A percentile compares a stretch with the other conserved stretches of the same genome.
Evolutionary conservation across 2,329 filamentous ascomycete species (phyloP).

Genomic region (Fusarium redolens): DNA sequence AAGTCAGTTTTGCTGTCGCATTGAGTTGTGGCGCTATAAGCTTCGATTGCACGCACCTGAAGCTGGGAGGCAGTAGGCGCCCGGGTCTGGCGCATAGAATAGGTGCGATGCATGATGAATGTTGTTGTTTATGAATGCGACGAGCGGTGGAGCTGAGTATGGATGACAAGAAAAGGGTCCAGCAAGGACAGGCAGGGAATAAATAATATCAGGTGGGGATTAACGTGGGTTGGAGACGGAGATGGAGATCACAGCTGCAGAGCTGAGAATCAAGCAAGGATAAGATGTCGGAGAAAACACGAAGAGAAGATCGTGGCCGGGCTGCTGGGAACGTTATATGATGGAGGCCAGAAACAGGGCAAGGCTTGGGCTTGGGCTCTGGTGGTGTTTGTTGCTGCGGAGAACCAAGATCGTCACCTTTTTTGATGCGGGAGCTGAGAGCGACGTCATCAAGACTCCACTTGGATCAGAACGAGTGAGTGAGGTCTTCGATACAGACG

Average conservation of each 20-base stretch:
- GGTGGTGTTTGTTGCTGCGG: constrained; percentile 46
- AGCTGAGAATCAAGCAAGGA: constrained; percentile 40
- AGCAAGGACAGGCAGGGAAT: constrained; percentile 34
- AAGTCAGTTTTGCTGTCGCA: constrained; percentile 15
- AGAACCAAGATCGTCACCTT: constrained; percentile 47
- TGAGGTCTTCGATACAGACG: constrained; percentile 18
- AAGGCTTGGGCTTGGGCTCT: constrained; percentile 18
- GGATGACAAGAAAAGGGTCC: constrained; percentile 28
- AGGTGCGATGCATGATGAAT: constrained; percentile 91
- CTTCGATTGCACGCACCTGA: constrained; percentile 57
- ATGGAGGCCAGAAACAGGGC: constrained; percentile 38
- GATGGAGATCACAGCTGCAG: constrained; percentile 24
- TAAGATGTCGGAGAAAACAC: constrained; percentile 30
- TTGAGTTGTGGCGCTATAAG: neutral
- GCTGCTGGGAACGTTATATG: constrained; percentile 45
- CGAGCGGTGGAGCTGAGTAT: constrained; percentile 34
- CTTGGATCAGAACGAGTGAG: constrained; percentile 32
- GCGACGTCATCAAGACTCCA: constrained; percentile 46
- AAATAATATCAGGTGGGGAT: constrained; percentile 36
- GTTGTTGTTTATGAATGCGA: constrained; percentile 34
- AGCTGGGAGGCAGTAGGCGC: constrained; percentile 90
- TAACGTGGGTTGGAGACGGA: constrained; percentile 20
- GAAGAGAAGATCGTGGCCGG: constrained; percentile 33
- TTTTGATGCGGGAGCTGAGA: constrained; percentile 34
- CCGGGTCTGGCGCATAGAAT: constrained; percentile 97